Conservation (phyloP, 495 filamentous ascomycete species). For the Trichoderma reesei region DNA sequence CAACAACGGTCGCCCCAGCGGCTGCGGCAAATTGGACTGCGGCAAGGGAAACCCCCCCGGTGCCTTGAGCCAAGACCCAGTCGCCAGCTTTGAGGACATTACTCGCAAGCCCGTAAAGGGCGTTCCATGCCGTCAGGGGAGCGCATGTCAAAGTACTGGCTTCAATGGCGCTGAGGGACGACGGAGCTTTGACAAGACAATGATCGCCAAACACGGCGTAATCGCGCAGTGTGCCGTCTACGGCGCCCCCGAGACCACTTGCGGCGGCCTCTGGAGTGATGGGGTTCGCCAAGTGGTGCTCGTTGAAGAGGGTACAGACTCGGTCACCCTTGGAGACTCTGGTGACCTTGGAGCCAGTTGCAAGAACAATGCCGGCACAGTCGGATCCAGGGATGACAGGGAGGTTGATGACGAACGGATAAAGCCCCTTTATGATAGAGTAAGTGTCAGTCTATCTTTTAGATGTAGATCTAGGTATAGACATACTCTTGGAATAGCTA, state of each 20-base stretch:
- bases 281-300: constrained; percentile 51
- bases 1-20: constrained; percentile 61
- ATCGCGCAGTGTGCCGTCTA: constrained; percentile 59
- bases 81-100: constrained; percentile 25
- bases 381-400: constrained; percentile 17
- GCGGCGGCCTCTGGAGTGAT: constrained; percentile 29
- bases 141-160: constrained; percentile 31
- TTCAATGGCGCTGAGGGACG: constrained; percentile 48
- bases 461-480: not conserved
- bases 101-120: constrained; percentile 41
- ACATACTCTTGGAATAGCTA: constrained; percentile 15
- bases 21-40: constrained; percentile 63
- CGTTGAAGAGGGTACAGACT: constrained; percentile 65
- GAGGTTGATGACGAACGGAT: constrained; percentile 4
- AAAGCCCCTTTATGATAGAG: constrained; percentile 16
- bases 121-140: constrained; percentile 34
- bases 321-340: constrained; percentile 57
- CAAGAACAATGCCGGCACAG: constrained; percentile 15
- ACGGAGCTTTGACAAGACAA: constrained; percentile 54
- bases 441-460: not conserved
- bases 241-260: constrained; percentile 53
- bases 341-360: constrained; percentile 29
- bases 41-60: constrained; percentile 24
- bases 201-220: constrained; percentile 59
- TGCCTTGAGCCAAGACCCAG: constrained; percentile 27